These are phyloP conservation scores for Exophiala sp. DNA, from an alignment of 2,329 filamentous ascomycete genomes.

Conservation along the genomic window DNA sequence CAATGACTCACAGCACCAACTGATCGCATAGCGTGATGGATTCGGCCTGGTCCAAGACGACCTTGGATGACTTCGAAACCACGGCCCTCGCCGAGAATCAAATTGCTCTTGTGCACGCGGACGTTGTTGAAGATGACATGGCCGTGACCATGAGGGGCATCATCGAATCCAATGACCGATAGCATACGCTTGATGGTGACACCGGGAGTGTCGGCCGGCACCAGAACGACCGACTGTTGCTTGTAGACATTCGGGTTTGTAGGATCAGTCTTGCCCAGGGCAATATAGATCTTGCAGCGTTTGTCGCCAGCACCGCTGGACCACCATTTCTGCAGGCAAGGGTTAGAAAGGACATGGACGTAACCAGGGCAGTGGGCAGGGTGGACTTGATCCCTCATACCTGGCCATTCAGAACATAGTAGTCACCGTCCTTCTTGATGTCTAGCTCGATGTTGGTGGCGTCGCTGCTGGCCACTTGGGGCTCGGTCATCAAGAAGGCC, in stretches of 20 bases:
- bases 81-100: conserved; percentile 86
- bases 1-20: conserved; percentile 67
- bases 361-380: background rate
- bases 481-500: conserved; percentile 92
- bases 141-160: conserved; percentile 96
- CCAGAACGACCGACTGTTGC: conserved; percentile 89
- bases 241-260: conserved; percentile 70
- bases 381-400: conserved; percentile 7
- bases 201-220: conserved; percentile 72
- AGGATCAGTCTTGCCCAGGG: conserved; percentile 89
- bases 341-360: too few species aligned
- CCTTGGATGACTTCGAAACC: conserved; percentile 99
- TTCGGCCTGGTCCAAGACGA: conserved; percentile 87
- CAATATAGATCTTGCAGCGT: conserved; percentile 86
- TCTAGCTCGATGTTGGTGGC: conserved; percentile 85
- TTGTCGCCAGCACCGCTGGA: conserved; percentile 90
- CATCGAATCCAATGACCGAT: conserved; percentile 89
- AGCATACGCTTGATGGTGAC: conserved; percentile 94
- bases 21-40: conserved; percentile 95
- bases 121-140: conserved; percentile 88
- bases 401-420: conserved; percentile 79
- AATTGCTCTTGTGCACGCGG: conserved; percentile 70
- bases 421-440: conserved; percentile 75
- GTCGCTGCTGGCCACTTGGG: conserved; percentile 79
- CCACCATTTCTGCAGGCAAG: conserved; percentile 80